Conservation (phyloP, 805 yeast genomes). For the Hanseniaspora guilliermondii region DNA sequence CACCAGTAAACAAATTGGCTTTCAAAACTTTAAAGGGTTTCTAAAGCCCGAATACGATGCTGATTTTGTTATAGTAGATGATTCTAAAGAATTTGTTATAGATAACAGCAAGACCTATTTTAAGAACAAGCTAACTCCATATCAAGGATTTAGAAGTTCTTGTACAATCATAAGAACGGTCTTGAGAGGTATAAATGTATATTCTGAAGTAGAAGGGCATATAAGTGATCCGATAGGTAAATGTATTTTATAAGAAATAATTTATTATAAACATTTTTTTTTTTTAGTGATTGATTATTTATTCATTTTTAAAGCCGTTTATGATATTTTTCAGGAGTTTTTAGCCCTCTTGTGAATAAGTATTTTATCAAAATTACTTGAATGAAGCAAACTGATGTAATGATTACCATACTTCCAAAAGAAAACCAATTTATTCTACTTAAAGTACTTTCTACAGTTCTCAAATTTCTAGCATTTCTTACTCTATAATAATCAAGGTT, state of each 20-base stretch:
- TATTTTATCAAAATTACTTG: conserved; percentile 52
- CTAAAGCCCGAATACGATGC: conserved; percentile 73
- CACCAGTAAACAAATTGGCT: conserved; percentile 78
- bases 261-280: background rate
- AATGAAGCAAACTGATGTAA: conserved; percentile 56
- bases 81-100: conserved; percentile 38
- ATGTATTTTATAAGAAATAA: conserved; percentile 41
- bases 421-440: conserved; percentile 52
- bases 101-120: conserved; percentile 48
- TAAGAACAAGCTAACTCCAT: conserved; percentile 83
- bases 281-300: too few species aligned
- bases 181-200: conserved; percentile 63
- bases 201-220: conserved; percentile 38
- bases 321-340: conserved; percentile 31
- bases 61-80: conserved; percentile 74
- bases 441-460: conserved; percentile 54
- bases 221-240: conserved; percentile 46
- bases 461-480: conserved; percentile 84
- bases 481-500: conserved; percentile 73
- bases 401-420: conserved; percentile 48
- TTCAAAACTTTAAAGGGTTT: conserved; percentile 58
- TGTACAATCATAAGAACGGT: conserved; percentile 75
- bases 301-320: background rate
- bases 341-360: conserved; percentile 60
- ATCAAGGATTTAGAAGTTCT: conserved; percentile 51